Evolutionary conservation across 2,329 filamentous ascomycete genomes (phyloP).

Genomic region (Chaetomiaceae sp.): DNA sequence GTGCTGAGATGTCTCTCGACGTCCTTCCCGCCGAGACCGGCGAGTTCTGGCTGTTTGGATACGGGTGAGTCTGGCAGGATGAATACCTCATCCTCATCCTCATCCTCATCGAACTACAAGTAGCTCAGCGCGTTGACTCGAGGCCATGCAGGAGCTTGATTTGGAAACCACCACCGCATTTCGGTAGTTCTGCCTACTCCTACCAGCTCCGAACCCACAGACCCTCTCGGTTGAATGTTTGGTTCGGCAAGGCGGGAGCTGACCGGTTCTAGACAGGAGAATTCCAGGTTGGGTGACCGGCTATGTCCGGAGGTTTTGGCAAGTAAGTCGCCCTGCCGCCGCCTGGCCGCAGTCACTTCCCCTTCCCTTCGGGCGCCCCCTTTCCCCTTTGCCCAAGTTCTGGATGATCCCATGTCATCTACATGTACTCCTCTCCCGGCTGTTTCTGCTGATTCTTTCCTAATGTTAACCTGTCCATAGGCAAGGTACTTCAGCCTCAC

Average conservation of each 20-base stretch:
- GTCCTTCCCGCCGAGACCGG: slow-evolving; percentile 33
- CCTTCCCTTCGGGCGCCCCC: not conserved
- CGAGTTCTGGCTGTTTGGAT: slow-evolving; percentile 96
- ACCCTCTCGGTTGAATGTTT: slow-evolving; percentile 3
- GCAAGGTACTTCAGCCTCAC: slow-evolving; percentile 24
- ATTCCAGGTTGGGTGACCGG: slow-evolving; percentile 87
- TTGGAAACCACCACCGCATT: slow-evolving; percentile 96
- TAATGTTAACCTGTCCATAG: slow-evolving; percentile 22
- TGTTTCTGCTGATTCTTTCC: not conserved
- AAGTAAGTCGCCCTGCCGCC: slow-evolving; percentile 50
- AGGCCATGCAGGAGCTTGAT: slow-evolving; percentile 69
- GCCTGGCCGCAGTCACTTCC: slow-evolving; percentile 1
- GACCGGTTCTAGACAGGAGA: slow-evolving; percentile 57
- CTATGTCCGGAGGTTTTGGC: slow-evolving; percentile 96
- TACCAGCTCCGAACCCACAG: slow-evolving; percentile 2
- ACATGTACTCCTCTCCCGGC: not conserved
- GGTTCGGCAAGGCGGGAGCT: slow-evolving; percentile 15
- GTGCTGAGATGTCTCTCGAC: slow-evolving; percentile 33
- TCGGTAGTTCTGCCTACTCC: slow-evolving; percentile 53
- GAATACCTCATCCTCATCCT: no score
- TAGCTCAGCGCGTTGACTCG: no score
- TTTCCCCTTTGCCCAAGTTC: not conserved
- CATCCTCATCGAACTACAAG: no score
- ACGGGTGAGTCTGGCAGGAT: slow-evolving; percentile 61
- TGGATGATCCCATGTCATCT: not conserved